Base-by-base conservation (phyloP, 108 stramenopile genomes). In the Mayamaea pseudoterrestris region DNA sequence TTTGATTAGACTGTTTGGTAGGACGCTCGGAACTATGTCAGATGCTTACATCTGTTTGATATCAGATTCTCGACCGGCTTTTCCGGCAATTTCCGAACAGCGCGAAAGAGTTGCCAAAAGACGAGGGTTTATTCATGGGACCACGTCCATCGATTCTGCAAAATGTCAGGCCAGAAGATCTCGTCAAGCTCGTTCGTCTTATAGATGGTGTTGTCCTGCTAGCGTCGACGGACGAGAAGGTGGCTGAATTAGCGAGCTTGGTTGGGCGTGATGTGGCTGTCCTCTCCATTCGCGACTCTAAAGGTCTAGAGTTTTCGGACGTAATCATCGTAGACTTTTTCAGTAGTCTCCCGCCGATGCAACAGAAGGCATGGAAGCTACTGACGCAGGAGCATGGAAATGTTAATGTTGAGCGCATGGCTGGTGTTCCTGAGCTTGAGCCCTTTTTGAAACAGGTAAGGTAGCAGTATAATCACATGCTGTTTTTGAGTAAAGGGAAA, bases 291-390 rank as follows among this genome's bases (percentile, higher is more conserved):
- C 45, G 63, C 3, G 63, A 68, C 35, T 44, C 69, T 2, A 74
- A 78, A 46, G 76, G 76, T 3, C 44, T 78, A 25, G 73, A 79
- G 47, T 79, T 74, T 43, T 54, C 57, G 44, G 58, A 30, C 47
- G 73, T 79, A 12, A 64, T 79, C 13, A 29, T 79, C 6, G 31
- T 79, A 25, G 65, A 79, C 53, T 79, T 74, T 43, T 79, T 79
- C 37, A 23, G 24, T 5, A 47, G 53, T n/a, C 44, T 79, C 13
- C 54, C 66, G 5, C 17, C 30, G 12, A 31, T 41, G n/a, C 41
- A 59, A 3, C 70, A 74, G 35, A 74, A 71, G 35, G 36, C 63
- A 21, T 76, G 69, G 69, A 56, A 56, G 11, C 39, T 63, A n/a
- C 22, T 71, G 42, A 35, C 71, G 12, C 54, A 65, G 56, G 43